A percentile compares a stretch with the other conserved stretches of the same genome.
These are phyloP conservation scores for Xylariaceae sp. DNA, from an alignment of 2,329 filamentous ascomycete species.

Conservation along the genomic window DNA sequence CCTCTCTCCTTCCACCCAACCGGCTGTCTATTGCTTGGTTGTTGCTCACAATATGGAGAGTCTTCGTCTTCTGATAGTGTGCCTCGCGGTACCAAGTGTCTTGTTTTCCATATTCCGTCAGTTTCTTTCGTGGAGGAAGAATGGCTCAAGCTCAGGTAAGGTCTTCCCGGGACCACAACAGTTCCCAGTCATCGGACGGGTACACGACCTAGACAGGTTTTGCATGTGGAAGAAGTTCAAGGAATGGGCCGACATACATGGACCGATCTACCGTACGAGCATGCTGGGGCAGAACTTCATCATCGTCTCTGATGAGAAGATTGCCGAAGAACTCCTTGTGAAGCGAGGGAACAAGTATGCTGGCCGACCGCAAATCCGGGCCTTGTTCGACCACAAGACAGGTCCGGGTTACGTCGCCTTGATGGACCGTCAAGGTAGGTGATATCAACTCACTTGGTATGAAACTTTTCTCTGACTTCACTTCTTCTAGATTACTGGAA, in stretches of 20 bases:
- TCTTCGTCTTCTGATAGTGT: slow-evolving; percentile 38
- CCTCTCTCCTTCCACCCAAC: background rate
- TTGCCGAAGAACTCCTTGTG: slow-evolving; percentile 44
- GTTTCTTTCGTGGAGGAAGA: slow-evolving; percentile 34
- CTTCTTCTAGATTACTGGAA: slow-evolving; percentile 40
- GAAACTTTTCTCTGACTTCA: background rate
- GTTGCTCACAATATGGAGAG: slow-evolving; percentile 33
- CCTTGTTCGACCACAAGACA: slow-evolving; percentile 45
- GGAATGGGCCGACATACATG: slow-evolving; percentile 31
- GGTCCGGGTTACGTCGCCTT: slow-evolving; percentile 45
- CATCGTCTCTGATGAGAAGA: slow-evolving; percentile 44
- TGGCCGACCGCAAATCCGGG: slow-evolving; percentile 46
- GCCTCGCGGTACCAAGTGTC: slow-evolving; percentile 43
- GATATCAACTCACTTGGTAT: background rate
- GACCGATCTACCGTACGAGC: slow-evolving; percentile 32
- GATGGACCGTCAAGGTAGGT: slow-evolving; percentile 46
- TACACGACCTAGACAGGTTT: slow-evolving; percentile 45
- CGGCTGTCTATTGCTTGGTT: background rate
- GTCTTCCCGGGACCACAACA: slow-evolving; percentile 44
- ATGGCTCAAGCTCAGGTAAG: slow-evolving; percentile 23
- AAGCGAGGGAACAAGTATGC: slow-evolving; percentile 47
- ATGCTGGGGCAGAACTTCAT: slow-evolving; percentile 32
- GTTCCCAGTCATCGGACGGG: slow-evolving; percentile 44
- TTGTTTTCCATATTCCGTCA: slow-evolving; percentile 39
- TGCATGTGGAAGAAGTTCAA: slow-evolving; percentile 47